phyloP scores from a whole-genome alignment of 345 rosid species.

The Eutrema heterophyllum region DNA sequence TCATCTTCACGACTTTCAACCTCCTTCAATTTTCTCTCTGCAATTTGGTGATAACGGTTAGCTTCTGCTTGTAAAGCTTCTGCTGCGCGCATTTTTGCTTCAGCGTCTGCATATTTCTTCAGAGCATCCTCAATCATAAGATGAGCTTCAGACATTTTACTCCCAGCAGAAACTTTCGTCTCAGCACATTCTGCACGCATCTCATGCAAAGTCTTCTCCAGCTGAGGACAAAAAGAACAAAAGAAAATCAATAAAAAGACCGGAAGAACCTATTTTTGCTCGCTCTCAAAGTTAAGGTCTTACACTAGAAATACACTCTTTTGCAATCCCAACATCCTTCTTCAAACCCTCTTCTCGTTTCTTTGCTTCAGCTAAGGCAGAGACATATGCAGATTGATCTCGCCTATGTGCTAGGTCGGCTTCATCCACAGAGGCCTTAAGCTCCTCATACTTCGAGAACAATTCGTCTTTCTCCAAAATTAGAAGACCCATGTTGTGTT shows the following conservation, averaged over 20 bases:
- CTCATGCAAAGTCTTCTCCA: constrained; percentile 93
- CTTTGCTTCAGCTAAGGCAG: constrained; percentile 68
- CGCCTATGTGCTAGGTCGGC: constrained; percentile 54
- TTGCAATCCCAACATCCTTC: constrained; percentile 82
- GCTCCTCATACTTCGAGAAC: constrained; percentile 51
- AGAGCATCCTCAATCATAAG: constrained; percentile 64
- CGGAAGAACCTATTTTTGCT: not conserved
- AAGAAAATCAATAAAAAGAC: not conserved
- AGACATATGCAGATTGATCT: constrained; percentile 56
- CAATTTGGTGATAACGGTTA: constrained; percentile 53
- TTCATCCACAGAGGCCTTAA: constrained; percentile 64
- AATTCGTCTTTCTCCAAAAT: constrained; percentile 71
- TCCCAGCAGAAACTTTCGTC: constrained; percentile 72
- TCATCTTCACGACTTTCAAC: constrained; percentile 85
- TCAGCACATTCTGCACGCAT: constrained; percentile 95
- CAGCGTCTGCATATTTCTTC: constrained; percentile 60
- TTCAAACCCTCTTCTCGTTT: constrained; percentile 76
- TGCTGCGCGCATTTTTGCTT: constrained; percentile 57
- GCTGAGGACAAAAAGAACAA: constrained; percentile 32
- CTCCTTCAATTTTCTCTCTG: constrained; percentile 88
- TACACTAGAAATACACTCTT: constrained; percentile 88
- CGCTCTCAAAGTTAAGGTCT: constrained; percentile 19
- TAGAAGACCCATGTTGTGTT: constrained; percentile 94
- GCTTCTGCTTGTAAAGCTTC: constrained; percentile 77
- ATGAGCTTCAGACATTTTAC: constrained; percentile 61